These are phyloP conservation scores for Mortierella sp. DNA, from an alignment of 371 early-diverging fungal genomes.

Conservation along the genomic window DNA sequence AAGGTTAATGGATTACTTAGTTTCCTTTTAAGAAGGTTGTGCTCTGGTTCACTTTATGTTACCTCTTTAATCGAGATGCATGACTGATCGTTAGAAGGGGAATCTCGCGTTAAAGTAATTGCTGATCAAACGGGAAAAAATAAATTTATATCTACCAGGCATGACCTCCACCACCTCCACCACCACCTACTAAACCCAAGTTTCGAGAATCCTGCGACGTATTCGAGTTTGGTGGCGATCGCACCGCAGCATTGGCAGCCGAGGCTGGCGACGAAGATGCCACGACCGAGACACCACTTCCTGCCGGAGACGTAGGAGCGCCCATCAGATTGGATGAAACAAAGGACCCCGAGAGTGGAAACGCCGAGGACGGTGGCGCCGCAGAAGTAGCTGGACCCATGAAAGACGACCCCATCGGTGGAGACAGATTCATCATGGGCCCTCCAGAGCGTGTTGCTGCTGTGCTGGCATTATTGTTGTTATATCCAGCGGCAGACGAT, in stretches of 20 bases:
- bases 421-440: constrained; percentile 22
- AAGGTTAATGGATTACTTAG: too few relatives aligned
- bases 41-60: too few relatives aligned
- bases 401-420: constrained; percentile 17
- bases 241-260: constrained; percentile 1
- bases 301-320: constrained; percentile 11
- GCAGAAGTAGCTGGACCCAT: constrained; percentile 10
- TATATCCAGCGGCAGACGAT: constrained; percentile 7
- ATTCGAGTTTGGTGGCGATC: constrained; percentile 11
- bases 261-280: constrained; percentile 2
- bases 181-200: constrained; percentile 9
- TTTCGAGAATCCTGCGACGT: constrained; percentile 29
- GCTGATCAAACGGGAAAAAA: not conserved
- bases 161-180: constrained; percentile 22
- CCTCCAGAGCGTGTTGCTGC: constrained; percentile 8
- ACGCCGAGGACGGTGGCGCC: constrained; percentile 6
- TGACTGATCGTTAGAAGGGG: too few relatives aligned
- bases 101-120: too few relatives aligned
- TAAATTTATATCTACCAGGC: not conserved
- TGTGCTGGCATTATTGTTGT: not conserved
- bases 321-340: constrained; percentile 17
- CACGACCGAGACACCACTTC: constrained; percentile 1
- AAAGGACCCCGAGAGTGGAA: constrained; percentile 23
- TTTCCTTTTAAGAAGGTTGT: too few relatives aligned
- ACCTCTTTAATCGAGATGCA: too few relatives aligned